Base-by-base conservation (phyloP, 1,284 basidiomycete genomes). In the Cryptococcus jaspeensis region DNA sequence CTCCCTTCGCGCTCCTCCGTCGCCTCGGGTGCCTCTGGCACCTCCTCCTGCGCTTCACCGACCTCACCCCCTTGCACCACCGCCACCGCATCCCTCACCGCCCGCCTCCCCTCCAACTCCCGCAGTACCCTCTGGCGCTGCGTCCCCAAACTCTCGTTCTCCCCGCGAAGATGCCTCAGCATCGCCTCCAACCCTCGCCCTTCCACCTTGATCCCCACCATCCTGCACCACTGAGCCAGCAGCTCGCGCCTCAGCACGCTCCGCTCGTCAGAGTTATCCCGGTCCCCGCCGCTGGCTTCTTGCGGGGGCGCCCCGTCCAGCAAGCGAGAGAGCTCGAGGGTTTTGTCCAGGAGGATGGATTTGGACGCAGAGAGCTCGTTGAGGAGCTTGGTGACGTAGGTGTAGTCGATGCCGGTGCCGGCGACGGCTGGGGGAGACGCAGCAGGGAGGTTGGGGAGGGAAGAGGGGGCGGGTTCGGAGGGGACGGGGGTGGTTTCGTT, bases 101-200 rank as follows among this genome's bases (percentile, higher is more conserved):
- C 28, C 46, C 59, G 63, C 22, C 68, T 52, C 6, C 60, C 61
- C 5, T 66, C 60, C 5, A 74, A 39, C 41, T 74, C 73, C n/a
- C 67, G 57, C 6, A 53, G 20, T 20, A 75, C 56, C 3, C 55
- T 45, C 5, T 62, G 60, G 3, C 61, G 55, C 36, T 72, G 67
- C 7, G 58, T 61, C 2, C 56, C 54, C 23, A 74, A 46, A 15
- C 49, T 50, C 5, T 73, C 68, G 16, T 64, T 62, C 50, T 73
- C 73, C 18, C 40, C 37, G 9, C 64, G 52, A 3, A 76, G 50
- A 44, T 69, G 65, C 8, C 48, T 52, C 23, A 72, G 60, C 12
- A 70, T 35, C 3, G 60, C 37, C 18, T 71, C 57, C n/a, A 76
- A 53, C 7, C 69, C 58, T 13, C 52, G 60, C 15, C 57, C 59